Percentiles rank a stretch among this genome's conserved stretches.
Conservation (phyloP, 805 yeast genomes). For the Metschnikowia arizonensis region DNA sequence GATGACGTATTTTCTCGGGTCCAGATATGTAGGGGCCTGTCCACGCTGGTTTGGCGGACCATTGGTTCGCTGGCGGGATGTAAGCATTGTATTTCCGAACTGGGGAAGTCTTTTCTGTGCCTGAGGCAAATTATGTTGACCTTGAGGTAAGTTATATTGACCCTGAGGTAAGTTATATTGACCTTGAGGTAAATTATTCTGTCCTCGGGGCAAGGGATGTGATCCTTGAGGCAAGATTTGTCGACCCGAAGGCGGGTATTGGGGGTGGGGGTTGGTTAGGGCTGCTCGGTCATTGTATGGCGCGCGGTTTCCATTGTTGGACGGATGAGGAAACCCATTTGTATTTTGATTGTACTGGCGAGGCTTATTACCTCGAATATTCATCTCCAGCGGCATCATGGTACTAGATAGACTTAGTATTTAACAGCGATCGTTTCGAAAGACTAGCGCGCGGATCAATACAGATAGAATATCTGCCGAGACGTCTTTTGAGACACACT, state of each 20-base stretch:
- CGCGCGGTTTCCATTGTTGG: constrained; percentile 2
- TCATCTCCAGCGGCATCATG: constrained; percentile 15
- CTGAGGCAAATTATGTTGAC: not conserved
- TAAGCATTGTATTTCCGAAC: not conserved
- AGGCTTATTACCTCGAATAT: constrained; percentile 4
- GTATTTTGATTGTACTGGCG: not conserved
- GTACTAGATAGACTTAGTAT: not conserved
- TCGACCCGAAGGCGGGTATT: not conserved
- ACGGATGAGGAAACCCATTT: not conserved
- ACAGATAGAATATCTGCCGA: not conserved
- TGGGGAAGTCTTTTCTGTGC: not conserved
- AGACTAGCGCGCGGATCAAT: not conserved
- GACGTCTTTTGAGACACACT: not conserved
- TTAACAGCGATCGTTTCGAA: not conserved
- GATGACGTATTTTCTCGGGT: constrained; percentile 21
- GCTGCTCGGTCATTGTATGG: not conserved
- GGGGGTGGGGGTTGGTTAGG: not conserved
- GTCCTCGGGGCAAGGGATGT: not conserved
- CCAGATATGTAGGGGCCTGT: constrained; percentile 6
- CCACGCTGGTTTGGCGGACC: not conserved
- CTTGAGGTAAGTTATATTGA: not conserved
- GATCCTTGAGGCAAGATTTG: not conserved
- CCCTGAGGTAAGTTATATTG: not conserved
- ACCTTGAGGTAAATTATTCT: not conserved
- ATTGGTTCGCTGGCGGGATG: constrained; percentile 8